Percentiles rank a stretch among this genome's conserved stretches.
These are phyloP conservation scores for Ottelia alismoides DNA, from an alignment of 106 monocot genomes.

Conservation along the genomic window DNA sequence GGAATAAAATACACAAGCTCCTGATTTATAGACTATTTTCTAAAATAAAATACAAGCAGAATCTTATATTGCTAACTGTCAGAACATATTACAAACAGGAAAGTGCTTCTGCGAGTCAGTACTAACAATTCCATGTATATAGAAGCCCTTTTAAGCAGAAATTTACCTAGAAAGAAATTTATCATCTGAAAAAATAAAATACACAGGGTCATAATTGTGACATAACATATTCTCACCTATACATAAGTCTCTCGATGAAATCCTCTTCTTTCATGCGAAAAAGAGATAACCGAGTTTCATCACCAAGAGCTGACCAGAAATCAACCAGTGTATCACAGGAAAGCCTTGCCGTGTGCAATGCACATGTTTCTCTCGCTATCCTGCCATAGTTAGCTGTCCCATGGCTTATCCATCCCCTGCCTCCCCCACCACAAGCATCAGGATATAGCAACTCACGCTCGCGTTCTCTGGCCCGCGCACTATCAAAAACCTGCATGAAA, in stretches of 20 bases:
- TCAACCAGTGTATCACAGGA: constrained; percentile 84
- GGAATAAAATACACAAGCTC: too few species aligned
- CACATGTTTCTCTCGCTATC: constrained; percentile 81
- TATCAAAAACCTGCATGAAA: constrained; percentile 96
- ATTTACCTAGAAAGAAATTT: too few species aligned
- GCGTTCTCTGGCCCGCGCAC: constrained; percentile 74
- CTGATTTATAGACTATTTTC: too few species aligned
- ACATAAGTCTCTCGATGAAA: constrained; percentile 93
- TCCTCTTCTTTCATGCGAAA: constrained; percentile 96
- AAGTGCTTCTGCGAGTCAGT: too few species aligned
- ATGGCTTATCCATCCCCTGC: constrained; percentile 97
- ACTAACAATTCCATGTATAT: too few species aligned
- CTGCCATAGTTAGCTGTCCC: constrained; percentile 66
- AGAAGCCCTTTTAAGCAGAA: too few species aligned
- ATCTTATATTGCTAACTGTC: too few species aligned
- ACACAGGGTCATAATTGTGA: too few species aligned
- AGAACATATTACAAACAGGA: too few species aligned
- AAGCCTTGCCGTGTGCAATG: constrained; percentile 85
- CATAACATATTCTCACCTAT: constrained; percentile 49
- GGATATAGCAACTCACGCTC: constrained; percentile 91
- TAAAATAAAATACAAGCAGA: too few species aligned
- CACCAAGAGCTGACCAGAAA: constrained; percentile 82
- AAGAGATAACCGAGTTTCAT: constrained; percentile 67
- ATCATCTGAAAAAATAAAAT: too few species aligned
- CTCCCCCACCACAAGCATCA: constrained; percentile 96